A percentile compares a stretch with the other conserved stretches of the same genome.
Evolutionary conservation across 2,329 filamentous ascomycete genomes (phyloP).

Genomic region (Verruconis gallopava): DNA sequence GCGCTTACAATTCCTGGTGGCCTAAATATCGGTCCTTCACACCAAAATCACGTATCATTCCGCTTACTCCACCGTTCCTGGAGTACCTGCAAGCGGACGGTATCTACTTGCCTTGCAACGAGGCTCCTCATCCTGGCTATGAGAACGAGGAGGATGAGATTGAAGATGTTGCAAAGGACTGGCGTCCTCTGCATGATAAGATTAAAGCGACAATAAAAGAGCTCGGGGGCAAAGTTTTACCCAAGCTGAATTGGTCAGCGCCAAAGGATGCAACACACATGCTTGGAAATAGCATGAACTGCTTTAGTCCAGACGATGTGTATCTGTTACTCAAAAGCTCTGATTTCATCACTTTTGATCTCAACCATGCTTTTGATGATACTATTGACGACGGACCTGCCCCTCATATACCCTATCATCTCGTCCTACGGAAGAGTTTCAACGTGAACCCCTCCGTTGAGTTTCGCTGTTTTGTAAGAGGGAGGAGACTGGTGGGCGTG

Average conservation of each 20-base stretch:
- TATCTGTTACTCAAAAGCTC: constrained; percentile 91
- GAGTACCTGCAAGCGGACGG: constrained; percentile 85
- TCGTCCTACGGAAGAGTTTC: constrained; percentile 81
- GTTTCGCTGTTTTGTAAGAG: constrained; percentile 89
- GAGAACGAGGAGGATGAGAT: constrained; percentile 44
- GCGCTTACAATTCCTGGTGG: constrained; percentile 89
- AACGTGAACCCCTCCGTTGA: constrained; percentile 81
- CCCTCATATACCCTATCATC: constrained; percentile 51
- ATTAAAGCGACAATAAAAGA: constrained; percentile 69
- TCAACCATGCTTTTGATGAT: constrained; percentile 85
- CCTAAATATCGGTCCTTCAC: constrained; percentile 64
- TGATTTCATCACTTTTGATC: constrained; percentile 85
- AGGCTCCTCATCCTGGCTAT: constrained; percentile 27
- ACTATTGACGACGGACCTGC: constrained; percentile 12
- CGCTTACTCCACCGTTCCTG: constrained; percentile 61
- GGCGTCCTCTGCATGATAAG: constrained; percentile 59
- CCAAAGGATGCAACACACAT: constrained; percentile 97
- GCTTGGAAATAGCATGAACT: constrained; percentile 78
- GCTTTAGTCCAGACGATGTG: constrained; percentile 75
- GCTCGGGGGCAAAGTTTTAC: constrained; percentile 73
- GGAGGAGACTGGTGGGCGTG: constrained; percentile 66
- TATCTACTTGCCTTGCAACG: constrained; percentile 70
- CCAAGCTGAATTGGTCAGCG: constrained; percentile 95
- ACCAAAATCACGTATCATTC: constrained; percentile 75
- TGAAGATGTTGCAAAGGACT: constrained; percentile 46